A percentile compares a stretch with the other conserved stretches of the same genome.
Evolutionary conservation across 108 stramenopile species (phyloP).

Genomic region (Nannochloropsis oceanica): DNA sequence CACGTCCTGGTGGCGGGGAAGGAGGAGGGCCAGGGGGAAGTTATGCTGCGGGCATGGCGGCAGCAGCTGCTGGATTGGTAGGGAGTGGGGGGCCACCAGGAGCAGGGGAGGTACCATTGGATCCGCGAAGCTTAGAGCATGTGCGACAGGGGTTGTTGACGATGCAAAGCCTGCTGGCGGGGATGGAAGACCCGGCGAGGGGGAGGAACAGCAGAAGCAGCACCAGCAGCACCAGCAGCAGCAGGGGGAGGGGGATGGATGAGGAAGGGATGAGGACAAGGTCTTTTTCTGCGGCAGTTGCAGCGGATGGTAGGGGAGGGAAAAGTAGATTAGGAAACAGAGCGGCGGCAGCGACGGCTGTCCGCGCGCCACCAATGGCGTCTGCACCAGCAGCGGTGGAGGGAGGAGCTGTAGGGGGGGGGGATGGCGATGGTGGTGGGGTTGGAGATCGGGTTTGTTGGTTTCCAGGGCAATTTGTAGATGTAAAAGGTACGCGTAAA

Average conservation of each 20-base stretch:
- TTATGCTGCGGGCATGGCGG: background rate
- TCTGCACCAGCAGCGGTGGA: background rate
- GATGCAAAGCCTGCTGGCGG: constrained; percentile 58
- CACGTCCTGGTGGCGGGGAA: background rate
- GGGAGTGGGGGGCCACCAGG: background rate
- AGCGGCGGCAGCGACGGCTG: background rate
- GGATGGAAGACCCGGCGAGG: constrained; percentile 17
- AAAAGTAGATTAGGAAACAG: background rate
- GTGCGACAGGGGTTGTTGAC: constrained; percentile 85
- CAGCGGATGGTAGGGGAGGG: background rate
- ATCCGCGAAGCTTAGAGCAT: constrained; percentile 48
- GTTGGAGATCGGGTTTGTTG: background rate
- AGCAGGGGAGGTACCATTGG: background rate
- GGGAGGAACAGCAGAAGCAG: background rate
- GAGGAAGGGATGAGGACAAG: too few species aligned
- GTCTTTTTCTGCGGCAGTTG: background rate
- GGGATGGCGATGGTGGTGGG: background rate
- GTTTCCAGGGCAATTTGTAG: background rate
- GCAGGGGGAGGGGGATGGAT: background rate
- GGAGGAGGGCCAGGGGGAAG: background rate
- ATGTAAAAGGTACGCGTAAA: background rate
- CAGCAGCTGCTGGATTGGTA: background rate
- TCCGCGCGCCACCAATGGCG: background rate
- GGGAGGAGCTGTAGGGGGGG: background rate
- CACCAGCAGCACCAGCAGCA: background rate